Evolutionary conservation across 345 rosid genomes (phyloP), one percentile per base, ranked within the genome.

Genomic region (Salix dunnii): DNA sequence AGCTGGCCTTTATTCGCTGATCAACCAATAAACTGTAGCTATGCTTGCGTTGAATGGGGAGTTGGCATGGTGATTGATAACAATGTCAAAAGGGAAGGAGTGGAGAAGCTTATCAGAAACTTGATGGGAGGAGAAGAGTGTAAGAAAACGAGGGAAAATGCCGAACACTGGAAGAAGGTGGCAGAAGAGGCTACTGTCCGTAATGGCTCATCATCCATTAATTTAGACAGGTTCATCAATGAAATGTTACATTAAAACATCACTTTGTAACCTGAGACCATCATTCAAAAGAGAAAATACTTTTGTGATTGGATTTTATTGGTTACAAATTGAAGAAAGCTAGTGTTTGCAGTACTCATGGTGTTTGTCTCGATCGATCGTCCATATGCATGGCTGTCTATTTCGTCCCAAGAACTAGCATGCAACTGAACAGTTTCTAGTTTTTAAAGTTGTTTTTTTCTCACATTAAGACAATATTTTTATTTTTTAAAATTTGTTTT

Each of bases 41-140:
- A 38, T 36, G 25, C 51, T 21, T 9, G 71, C 71, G 13, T 18
- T 13, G 71, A 68, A 14, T 68, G 71, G 71, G 71, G 71, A 67
- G 16, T 68, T 68, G 71, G 71, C 30, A n/a, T 68, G 71, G 71
- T 40, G 33, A 13, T 68, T 3, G 53, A 42, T 6, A 68, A 13
- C 27, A 14, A 68, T 23, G 71, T 42, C 11, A 23, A 40, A 3
- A 68, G 33, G 7, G 53, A 40, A 3, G 33, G 23, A 10, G 18
- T 68, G 21, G 53, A 38, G 18, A 68, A 12, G 12, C 71, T 23
- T 40, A 31, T 68, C 2, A 68, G 6, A 13, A 9, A 40, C 10
- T 23, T 68, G 25, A 23, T 68, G 35, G 51, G 12, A 40, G 71
- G 53, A 23, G 53, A 42, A 17, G 7, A 40, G 49, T 21, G 71